Evolutionary conservation across 2,329 filamentous ascomycete species (phyloP).

Genomic region (Trichophaea hybrida): DNA sequence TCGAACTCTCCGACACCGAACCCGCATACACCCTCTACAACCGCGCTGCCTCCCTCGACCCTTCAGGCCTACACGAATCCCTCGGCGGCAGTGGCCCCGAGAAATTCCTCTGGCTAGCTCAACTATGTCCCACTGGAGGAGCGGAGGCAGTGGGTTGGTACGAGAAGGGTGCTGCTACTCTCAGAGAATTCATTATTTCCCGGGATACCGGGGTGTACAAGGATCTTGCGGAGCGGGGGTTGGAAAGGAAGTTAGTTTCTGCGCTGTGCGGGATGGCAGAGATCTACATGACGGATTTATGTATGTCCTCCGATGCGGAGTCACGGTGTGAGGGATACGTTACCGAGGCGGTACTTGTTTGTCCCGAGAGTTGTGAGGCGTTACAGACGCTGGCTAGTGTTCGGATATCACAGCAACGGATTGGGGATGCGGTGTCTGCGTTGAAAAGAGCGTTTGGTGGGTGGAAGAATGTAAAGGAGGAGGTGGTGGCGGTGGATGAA

Average conservation of each 20-base stretch:
- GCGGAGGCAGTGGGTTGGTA: constrained; percentile 53
- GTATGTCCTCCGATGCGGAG: constrained; percentile 71
- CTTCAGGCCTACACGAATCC: constrained; percentile 55
- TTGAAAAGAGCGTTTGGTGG: constrained; percentile 63
- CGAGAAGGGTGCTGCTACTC: constrained; percentile 53
- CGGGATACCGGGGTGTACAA: constrained; percentile 28
- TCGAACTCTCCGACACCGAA: constrained; percentile 71
- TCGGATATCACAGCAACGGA: constrained; percentile 69
- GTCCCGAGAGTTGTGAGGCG: constrained; percentile 70
- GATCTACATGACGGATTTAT: constrained; percentile 97
- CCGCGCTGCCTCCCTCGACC: constrained; percentile 59
- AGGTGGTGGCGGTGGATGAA: constrained; percentile 27
- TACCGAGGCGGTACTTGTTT: constrained; percentile 76
- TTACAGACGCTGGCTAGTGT: constrained; percentile 91
- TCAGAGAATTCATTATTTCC: constrained; percentile 48
- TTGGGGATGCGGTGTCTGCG: constrained; percentile 66
- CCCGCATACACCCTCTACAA: constrained; percentile 58
- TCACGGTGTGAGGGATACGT: constrained; percentile 72
- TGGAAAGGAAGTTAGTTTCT: constrained; percentile 49
- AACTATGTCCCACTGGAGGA: constrained; percentile 62
- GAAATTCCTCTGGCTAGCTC: constrained; percentile 89
- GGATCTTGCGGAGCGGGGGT: constrained; percentile 32
- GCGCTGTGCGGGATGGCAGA: constrained; percentile 90
- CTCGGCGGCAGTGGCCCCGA: constrained; percentile 57
- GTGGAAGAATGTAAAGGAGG: constrained; percentile 56